These are phyloP conservation scores for Termitomyces titanicus DNA, from an alignment of 768 basidiomycete species.

Conservation along the genomic window DNA sequence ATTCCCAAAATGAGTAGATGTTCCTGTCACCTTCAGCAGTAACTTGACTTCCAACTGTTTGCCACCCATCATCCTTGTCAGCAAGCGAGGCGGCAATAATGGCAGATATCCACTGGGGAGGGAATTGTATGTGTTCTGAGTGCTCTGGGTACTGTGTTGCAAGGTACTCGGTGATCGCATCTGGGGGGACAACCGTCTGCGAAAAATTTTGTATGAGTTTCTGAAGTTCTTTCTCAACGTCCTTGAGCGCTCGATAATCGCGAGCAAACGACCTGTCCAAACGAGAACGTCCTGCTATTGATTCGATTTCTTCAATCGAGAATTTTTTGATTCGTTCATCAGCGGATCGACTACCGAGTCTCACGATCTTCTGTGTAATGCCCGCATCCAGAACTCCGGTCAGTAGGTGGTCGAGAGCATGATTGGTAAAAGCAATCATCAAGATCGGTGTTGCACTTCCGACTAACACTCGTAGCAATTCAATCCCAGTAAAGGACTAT, in stretches of 20 bases:
- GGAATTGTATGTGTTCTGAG: conserved; percentile 32
- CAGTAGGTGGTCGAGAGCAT: conserved; percentile 75
- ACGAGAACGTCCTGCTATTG: conserved; percentile 34
- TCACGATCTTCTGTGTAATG: conserved; percentile 62
- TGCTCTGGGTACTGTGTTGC: conserved; percentile 46
- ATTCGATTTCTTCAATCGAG: conserved; percentile 58
- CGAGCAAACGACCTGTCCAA: conserved; percentile 31
- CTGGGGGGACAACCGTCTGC: conserved; percentile 28
- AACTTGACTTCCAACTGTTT: conserved; percentile 23
- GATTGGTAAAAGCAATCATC: conserved; percentile 68
- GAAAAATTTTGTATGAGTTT: conserved; percentile 41
- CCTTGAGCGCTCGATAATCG: conserved; percentile 38
- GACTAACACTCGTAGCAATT: conserved; percentile 64
- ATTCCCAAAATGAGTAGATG: conserved; percentile 50
- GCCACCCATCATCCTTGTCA: conserved; percentile 28
- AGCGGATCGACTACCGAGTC: conserved; percentile 62
- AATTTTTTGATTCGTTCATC: conserved; percentile 60
- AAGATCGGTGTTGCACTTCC: conserved; percentile 48
- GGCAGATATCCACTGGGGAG: conserved; percentile 47
- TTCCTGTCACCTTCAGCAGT: conserved; percentile 24
- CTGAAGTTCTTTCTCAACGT: conserved; percentile 42
- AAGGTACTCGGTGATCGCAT: conserved; percentile 40
- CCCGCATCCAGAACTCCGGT: conserved; percentile 57
- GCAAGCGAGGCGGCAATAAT: conserved; percentile 5
- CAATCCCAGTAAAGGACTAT: conserved; percentile 65